Evolutionary conservation across 257 asterid species (phyloP), one percentile per base, ranked within the genome.

Genomic region (Fraxinus pennsylvanica): DNA sequence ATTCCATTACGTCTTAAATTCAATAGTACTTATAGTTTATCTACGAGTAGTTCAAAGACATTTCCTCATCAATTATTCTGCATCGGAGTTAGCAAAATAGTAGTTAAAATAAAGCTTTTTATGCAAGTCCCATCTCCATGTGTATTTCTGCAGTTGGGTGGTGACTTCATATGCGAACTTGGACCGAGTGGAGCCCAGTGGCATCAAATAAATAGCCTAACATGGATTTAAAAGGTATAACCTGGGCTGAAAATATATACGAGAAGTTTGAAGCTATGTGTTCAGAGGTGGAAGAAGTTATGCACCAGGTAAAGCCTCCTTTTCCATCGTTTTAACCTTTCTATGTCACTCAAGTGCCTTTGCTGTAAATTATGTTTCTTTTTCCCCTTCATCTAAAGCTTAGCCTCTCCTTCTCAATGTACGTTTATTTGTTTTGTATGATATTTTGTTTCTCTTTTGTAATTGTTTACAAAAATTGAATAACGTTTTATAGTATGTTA

Each of bases 241-340:
- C 87, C 15, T 94, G 98, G 98, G 93, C 91, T 50, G 97, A 92
- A 52, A 89, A 89, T 72, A 71, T 91, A 74, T 92, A 87, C 59
- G 86, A 91, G 72, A 91, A 90, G 84, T 87, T 92, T 57, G 96
- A 92, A 86, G 88, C 92, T 32, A 89, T 92, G 96, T 90, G 97
- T 78, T 77, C 88, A 86, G 97, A 92, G 84, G 88, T 89, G 83
- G 96, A 94, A 84, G 97, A 92, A 80, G 92, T 79, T 80, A 83
- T 94, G 88, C 86, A 88, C 25, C 89, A 90, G 97, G 98, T 94
- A 78, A 75, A 66, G 6, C 41, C 61, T 76, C 39, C 41, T 73
- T 22, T 80, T 12, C 41, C 79, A 19, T 39, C 35, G 4, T 59
- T 61, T 41, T 43, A 36, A 38, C 59, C 38, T 27, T 30, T 5